Evolutionary conservation across 176 grass and related monocot species (phyloP).

Genomic region (Avena atlantica): DNA sequence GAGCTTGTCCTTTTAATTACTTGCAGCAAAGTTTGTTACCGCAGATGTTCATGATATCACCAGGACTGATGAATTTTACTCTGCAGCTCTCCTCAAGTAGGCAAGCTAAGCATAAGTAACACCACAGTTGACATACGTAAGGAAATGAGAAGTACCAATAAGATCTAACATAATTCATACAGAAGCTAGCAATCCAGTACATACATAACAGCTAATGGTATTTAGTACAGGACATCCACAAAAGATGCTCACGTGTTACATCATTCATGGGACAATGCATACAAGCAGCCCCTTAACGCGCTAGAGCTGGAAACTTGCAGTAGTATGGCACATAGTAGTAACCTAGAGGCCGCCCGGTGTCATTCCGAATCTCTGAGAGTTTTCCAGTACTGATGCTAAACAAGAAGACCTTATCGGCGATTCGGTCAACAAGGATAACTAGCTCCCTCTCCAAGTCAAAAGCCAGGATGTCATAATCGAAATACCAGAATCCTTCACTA

Average conservation of each 20-base stretch:
- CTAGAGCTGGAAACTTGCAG: neutral
- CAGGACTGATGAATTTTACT: neutral
- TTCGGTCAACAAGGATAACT: neutral
- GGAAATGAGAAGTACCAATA: too few species aligned
- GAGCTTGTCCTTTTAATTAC: neutral
- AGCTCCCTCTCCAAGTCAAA: neutral
- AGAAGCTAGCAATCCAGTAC: neutral
- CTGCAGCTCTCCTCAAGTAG: too few species aligned
- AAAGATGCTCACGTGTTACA: neutral
- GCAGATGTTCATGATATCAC: neutral
- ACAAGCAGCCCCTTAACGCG: neutral
- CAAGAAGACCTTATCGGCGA: neutral
- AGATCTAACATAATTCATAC: too few species aligned
- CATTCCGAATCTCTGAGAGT: neutral
- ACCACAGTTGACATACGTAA: too few species aligned
- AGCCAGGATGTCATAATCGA: conserved; percentile 22
- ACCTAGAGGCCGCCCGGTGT: too few species aligned
- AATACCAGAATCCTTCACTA: neutral
- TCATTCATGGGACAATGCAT: neutral
- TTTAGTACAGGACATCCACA: neutral
- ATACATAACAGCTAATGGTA: neutral
- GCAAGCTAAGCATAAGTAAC: too few species aligned
- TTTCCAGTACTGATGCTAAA: conserved; percentile 30
- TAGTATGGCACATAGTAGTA: conserved; percentile 6
- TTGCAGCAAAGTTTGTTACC: neutral